Evolutionary conservation across 495 filamentous ascomycete genomes (phyloP), one percentile per base, ranked within the genome.

Genomic region (Cercophora newfieldiana): DNA sequence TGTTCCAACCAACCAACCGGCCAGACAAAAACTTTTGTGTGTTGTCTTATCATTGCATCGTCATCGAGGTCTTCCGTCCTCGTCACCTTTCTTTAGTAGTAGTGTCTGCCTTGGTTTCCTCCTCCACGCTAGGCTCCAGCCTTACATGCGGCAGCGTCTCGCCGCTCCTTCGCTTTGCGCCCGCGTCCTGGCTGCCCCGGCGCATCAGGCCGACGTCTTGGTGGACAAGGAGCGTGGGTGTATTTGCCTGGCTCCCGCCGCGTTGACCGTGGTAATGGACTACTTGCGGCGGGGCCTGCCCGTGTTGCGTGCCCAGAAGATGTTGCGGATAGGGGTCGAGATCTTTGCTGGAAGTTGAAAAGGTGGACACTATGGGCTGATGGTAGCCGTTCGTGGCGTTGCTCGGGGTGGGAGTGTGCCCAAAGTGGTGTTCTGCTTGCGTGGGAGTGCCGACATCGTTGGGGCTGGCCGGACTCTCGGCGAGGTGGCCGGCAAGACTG

Each of bases 341-440:
- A 70, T 92, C 90, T 69, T 89, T 88, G 69, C 87, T 90, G 28
- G 87, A 90, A 14, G 90, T 92, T 12, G 89, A 91, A 68, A 91
- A 92, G 14, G 87, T 91, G 29, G 88, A 90, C 44, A 91, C 84
- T 33, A 90, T 76, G 0, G 89, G 88, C 66, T 89, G 87, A 60
- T 86, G 86, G 67, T 89, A 86, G 18, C 83, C 83, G 66, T 86
- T 85, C n/a, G 68, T 47, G 16, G 50, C 76, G 58, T 79, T 83
- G 63, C 75, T 81, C 6, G 74, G 71, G 5, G 77, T 74, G 49
- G 83, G 77, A 4, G 73, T 73, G 60, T 82, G 81, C 8, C 77
- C 77, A 28, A 76, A 69, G 19, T 75, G 75, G 8, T 83, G 81
- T 33, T 86, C 83, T 19, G 81, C 79, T 68, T 88, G 85, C 4